Evolutionary conservation across 2,329 filamentous ascomycete species (phyloP).

Genomic region (Mycocentrospora acerina): DNA sequence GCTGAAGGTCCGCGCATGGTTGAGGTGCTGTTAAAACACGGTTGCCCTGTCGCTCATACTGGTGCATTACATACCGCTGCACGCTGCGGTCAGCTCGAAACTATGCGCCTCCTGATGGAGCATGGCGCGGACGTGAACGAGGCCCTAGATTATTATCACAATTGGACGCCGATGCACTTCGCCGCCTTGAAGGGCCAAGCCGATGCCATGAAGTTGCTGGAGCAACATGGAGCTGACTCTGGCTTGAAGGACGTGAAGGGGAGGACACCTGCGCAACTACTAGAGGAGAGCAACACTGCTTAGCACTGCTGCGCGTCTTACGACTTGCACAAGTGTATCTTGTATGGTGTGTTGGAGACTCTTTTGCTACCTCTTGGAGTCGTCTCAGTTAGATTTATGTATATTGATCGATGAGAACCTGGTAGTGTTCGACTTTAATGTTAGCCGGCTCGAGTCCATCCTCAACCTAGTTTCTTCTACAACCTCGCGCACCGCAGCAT

Average conservation of each 20-base stretch:
- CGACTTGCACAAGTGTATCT: too few relatives aligned
- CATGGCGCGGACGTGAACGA: slow-evolving; percentile 13
- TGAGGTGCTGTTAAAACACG: slow-evolving; percentile 10
- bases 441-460: too few relatives aligned
- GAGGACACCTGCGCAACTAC: slow-evolving; percentile 12
- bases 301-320: neutral
- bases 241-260: slow-evolving; percentile 8
- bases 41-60: slow-evolving; percentile 7
- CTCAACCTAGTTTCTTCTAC: slow-evolving; percentile 52
- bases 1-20: slow-evolving; percentile 8
- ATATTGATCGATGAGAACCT: too few relatives aligned
- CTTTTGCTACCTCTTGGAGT: too few relatives aligned
- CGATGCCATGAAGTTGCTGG: slow-evolving; percentile 12
- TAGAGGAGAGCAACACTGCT: slow-evolving; percentile 7
- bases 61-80: slow-evolving; percentile 14
- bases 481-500: slow-evolving; percentile 48
- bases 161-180: slow-evolving; percentile 13
- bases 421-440: too few relatives aligned
- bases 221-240: slow-evolving; percentile 6
- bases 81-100: slow-evolving; percentile 5
- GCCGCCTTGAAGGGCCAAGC: slow-evolving; percentile 7
- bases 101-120: slow-evolving; percentile 14
- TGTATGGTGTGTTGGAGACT: too few relatives aligned
- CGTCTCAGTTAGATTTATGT: too few relatives aligned
- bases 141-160: slow-evolving; percentile 1